phyloP scores from a whole-genome alignment of 225 moss, liverwort and hornwort species.

The Sphagnum tenellum region DNA sequence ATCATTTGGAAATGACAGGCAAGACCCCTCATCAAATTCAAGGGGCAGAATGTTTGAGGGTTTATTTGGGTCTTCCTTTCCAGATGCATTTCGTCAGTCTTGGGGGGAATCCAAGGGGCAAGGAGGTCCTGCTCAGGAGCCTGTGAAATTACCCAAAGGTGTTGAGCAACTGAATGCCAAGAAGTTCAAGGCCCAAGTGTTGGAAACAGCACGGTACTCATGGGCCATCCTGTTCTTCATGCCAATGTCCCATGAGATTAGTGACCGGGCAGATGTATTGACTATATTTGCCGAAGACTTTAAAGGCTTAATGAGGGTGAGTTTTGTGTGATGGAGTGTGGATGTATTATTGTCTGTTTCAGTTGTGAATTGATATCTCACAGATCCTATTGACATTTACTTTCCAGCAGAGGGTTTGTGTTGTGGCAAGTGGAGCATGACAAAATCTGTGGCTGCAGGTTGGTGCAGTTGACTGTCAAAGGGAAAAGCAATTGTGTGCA shows the following conservation, averaged over 20 bases:
- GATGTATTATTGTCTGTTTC: too few species aligned
- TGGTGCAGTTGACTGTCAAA: conserved; percentile 68
- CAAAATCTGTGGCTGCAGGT: conserved; percentile 29
- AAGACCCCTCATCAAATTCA: conserved; percentile 10
- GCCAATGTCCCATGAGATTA: conserved; percentile 21
- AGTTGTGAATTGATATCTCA: too few species aligned
- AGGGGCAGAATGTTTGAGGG: conserved; percentile 38
- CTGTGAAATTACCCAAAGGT: conserved; percentile 15
- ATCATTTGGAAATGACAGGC: conserved; percentile 22
- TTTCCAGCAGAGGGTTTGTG: too few species aligned
- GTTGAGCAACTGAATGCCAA: conserved; percentile 21
- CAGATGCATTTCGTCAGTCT: conserved; percentile 6
- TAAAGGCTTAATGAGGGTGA: conserved; percentile 43
- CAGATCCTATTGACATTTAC: too few species aligned
- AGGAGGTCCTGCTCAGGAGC: conserved; percentile 9
- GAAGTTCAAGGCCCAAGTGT: conserved; percentile 33
- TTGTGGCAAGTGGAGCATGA: background rate
- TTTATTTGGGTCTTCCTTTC: conserved; percentile 24
- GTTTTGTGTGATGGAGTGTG: background rate
- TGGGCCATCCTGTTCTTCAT: conserved; percentile 39
- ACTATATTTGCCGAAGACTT: conserved; percentile 39
- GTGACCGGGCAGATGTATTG: conserved; percentile 26
- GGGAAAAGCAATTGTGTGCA: conserved; percentile 45
- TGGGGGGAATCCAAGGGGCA: conserved; percentile 13
- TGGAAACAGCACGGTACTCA: conserved; percentile 21